Evolutionary conservation across 1,139 yeast species (phyloP).

Genomic region (Candida smagusa): DNA sequence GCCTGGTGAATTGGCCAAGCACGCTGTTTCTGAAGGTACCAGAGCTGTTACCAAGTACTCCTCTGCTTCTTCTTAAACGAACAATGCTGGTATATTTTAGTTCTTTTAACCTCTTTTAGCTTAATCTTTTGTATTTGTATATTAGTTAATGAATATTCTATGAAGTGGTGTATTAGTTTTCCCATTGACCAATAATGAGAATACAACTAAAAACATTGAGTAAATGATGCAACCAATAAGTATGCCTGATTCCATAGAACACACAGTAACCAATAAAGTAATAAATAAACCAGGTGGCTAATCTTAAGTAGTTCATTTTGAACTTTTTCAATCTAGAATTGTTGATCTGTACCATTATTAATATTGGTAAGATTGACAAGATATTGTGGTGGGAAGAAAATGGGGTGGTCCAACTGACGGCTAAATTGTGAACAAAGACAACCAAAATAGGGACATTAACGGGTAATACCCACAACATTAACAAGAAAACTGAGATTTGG

Average conservation of each 20-base stretch:
- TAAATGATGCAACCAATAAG: conserved; percentile 69
- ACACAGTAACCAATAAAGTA: conserved; percentile 55
- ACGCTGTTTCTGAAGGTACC: conserved; percentile 99
- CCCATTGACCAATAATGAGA: conserved; percentile 22
- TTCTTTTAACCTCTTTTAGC: conserved; percentile 11
- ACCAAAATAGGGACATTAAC: conserved; percentile 65
- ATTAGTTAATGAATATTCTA: conserved; percentile 10
- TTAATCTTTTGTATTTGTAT: conserved; percentile 17
- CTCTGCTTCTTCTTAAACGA: conserved; percentile 59
- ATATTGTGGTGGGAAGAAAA: conserved; percentile 75
- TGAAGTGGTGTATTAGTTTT: conserved; percentile 1
- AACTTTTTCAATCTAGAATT: conserved; percentile 14
- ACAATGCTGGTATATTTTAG: conserved; percentile 1
- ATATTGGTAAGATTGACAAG: conserved; percentile 62
- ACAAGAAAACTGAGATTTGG: conserved; percentile 50
- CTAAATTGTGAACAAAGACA: conserved; percentile 67
- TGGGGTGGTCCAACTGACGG: conserved; percentile 70
- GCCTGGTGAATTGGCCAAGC: conserved; percentile 99
- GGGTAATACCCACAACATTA: conserved; percentile 68
- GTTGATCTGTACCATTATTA: conserved; percentile 48
- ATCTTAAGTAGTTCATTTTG: conserved; percentile 4
- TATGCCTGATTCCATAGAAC: conserved; percentile 64
- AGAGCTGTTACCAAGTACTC: conserved; percentile 99
- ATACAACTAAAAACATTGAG: conserved; percentile 55
- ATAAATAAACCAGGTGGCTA: conserved; percentile 12